Evolutionary conservation across 108 stramenopile species (phyloP).

Genomic region (Discostella pseudostelligera): DNA sequence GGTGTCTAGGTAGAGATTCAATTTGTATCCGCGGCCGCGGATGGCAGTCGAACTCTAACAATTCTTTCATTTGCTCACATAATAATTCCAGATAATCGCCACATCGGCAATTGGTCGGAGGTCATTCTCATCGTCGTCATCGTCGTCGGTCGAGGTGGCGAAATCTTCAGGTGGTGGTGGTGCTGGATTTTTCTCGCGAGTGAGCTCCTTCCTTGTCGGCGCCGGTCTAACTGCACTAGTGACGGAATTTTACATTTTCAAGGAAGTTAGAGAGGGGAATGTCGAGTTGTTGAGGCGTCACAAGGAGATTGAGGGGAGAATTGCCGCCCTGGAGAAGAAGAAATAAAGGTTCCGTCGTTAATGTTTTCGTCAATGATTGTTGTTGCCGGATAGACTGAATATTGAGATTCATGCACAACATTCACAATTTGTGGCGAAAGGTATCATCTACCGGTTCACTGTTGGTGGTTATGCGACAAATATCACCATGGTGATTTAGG

Average conservation of each 20-base stretch:
- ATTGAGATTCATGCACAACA: too few species aligned
- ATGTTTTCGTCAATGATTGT: too few species aligned
- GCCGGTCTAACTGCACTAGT: slow-evolving; percentile 73
- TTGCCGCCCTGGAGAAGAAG: slow-evolving; percentile 65
- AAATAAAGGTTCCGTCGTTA: too few species aligned
- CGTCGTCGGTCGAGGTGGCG: slow-evolving; percentile 5
- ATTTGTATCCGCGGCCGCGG: not conserved
- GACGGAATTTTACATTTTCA: slow-evolving; percentile 73
- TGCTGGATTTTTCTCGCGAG: slow-evolving; percentile 42
- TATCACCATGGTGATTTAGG: too few species aligned
- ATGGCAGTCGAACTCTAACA: slow-evolving; percentile 1
- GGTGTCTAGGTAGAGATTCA: not conserved
- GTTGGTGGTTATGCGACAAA: too few species aligned
- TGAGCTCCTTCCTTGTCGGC: slow-evolving; percentile 71
- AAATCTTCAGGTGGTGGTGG: slow-evolving; percentile 25
- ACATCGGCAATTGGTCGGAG: slow-evolving; percentile 8
- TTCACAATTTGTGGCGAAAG: too few species aligned
- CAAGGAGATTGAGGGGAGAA: slow-evolving; percentile 67
- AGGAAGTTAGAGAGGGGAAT: slow-evolving; percentile 74
- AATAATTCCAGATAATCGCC: slow-evolving; percentile 3
- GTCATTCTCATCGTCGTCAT: slow-evolving; percentile 12
- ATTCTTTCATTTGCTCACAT: not conserved
- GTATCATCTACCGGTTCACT: too few species aligned
- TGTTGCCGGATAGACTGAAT: too few species aligned
- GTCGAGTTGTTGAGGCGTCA: slow-evolving; percentile 69